Percentiles rank a stretch among this genome's conserved stretches.
Evolutionary conservation across 139 green algal species (phyloP).

Genomic region (Zygnema cylindricum): DNA sequence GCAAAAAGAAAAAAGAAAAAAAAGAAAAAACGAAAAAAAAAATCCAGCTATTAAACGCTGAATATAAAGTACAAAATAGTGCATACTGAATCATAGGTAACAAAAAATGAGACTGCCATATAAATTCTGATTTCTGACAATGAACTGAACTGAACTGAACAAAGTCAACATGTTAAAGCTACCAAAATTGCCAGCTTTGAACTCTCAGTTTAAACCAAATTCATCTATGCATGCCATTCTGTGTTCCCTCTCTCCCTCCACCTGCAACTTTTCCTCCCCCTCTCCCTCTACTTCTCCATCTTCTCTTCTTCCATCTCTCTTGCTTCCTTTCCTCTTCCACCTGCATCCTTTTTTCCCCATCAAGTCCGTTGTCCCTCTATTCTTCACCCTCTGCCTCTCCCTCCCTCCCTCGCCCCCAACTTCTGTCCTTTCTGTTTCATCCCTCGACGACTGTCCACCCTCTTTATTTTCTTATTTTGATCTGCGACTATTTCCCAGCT

Average conservation of each 20-base stretch:
- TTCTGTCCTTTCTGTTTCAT: neutral
- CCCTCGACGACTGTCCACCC: neutral
- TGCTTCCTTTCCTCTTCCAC: neutral
- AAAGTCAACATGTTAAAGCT: neutral
- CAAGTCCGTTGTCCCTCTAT: neutral
- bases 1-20: slow-evolving; percentile 1
- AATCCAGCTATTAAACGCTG: too few species aligned
- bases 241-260: neutral
- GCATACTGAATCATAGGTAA: too few species aligned
- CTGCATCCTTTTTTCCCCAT: neutral
- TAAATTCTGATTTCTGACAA: too few species aligned
- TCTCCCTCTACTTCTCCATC: neutral
- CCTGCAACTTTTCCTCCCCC: neutral
- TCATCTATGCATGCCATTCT: neutral
- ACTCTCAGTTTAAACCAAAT: too few species aligned
- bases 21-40: too few species aligned
- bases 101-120: too few species aligned
- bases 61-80: too few species aligned
- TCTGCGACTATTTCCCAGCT: neutral
- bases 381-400: neutral
- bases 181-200: neutral
- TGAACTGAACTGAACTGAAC: too few species aligned
- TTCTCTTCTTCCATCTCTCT: neutral
- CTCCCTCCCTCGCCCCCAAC: neutral
- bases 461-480: neutral